Conservation (phyloP, 768 basidiomycete species). For the Clathrus columnatus region DNA sequence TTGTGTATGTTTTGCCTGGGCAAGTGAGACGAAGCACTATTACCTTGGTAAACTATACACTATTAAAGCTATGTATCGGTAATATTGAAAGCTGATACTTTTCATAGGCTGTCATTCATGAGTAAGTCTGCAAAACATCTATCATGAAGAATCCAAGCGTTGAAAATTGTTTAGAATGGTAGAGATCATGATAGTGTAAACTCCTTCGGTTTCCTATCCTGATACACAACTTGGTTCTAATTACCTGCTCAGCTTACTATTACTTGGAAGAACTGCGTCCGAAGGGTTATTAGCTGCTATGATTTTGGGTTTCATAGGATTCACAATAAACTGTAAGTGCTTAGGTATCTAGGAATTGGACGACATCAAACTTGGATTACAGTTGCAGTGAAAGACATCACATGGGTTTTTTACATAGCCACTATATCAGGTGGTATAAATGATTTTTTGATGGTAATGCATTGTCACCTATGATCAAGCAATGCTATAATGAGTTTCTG, state of each 20-base stretch:
- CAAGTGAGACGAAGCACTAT: constrained; percentile 2
- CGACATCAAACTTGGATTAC: neutral
- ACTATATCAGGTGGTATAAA: neutral
- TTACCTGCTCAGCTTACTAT: neutral
- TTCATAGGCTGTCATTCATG: constrained; percentile 1
- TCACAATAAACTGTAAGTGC: neutral
- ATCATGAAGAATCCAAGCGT: no score
- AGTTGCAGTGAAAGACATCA: neutral
- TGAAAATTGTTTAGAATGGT: constrained; percentile 1
- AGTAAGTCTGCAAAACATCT: neutral
- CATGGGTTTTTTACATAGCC: neutral
- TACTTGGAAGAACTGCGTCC: neutral
- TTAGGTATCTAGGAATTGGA: neutral
- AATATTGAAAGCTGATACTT: neutral
- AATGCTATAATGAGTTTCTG: neutral
- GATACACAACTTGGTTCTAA: neutral
- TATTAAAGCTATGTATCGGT: neutral
- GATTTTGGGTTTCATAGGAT: constrained; percentile 1
- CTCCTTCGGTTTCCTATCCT: neutral
- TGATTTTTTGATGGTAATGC: constrained; percentile 3
- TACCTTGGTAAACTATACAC: neutral
- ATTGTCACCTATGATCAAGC: neutral
- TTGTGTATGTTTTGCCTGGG: constrained; percentile 5
- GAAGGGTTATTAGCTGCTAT: neutral
- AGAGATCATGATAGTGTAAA: constrained; percentile 5